Evolutionary conservation across 1,284 basidiomycete species (phyloP).

Genomic region (Irpex sp.): DNA sequence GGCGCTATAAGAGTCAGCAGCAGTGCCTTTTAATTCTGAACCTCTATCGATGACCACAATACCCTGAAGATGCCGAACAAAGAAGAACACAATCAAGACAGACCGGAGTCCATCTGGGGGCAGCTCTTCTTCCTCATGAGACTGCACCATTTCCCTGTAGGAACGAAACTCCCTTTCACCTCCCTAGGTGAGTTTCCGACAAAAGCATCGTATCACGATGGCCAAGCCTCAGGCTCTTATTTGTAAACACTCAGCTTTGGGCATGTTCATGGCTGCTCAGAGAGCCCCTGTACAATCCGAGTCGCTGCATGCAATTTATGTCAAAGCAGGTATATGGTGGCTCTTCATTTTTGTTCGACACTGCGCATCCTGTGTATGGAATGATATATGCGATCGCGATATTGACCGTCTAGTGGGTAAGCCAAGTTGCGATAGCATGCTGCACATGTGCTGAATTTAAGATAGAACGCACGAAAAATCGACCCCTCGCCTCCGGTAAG

Average conservation of each 20-base stretch:
- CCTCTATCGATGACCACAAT: too few species aligned
- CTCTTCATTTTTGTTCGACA: not conserved
- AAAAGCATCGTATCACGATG: too few species aligned
- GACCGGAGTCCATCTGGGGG: not conserved
- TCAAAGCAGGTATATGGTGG: not conserved
- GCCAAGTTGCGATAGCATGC: not conserved
- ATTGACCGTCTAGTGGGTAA: conserved; percentile 22
- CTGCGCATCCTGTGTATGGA: conserved; percentile 12
- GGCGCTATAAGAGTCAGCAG: too few species aligned
- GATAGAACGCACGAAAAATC: not conserved
- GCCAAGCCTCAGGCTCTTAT: too few species aligned
- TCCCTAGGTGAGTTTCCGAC: not conserved
- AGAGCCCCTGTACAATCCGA: not conserved
- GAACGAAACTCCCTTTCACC: not conserved
- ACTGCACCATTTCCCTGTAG: not conserved
- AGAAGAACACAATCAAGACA: not conserved
- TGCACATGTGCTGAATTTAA: not conserved
- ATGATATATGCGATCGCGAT: conserved; percentile 22
- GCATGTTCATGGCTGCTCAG: not conserved
- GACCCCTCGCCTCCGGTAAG: conserved; percentile 2
- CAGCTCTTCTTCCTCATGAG: not conserved
- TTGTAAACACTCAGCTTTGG: not conserved
- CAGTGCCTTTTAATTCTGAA: too few species aligned
- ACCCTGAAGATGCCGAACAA: not conserved
- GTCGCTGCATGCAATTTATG: not conserved